Conservation (phyloP, 495 filamentous ascomycete species). For the Cercophora newfieldiana region DNA sequence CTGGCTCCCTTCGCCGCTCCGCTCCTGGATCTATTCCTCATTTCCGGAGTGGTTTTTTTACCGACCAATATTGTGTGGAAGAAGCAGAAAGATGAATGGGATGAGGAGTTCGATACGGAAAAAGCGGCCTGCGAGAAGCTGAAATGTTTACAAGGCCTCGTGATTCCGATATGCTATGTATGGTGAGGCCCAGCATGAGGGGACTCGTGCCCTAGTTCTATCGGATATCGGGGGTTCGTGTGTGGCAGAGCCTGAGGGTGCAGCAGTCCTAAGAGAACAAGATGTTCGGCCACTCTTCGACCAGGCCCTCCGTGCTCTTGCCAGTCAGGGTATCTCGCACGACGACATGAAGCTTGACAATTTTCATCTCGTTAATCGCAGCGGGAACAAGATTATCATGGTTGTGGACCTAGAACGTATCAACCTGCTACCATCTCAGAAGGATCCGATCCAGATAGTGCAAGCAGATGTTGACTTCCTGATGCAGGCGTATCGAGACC, state of each 20-base stretch:
- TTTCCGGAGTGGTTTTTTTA: conserved; percentile 17
- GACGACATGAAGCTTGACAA: conserved; percentile 17
- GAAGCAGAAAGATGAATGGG: conserved; percentile 16
- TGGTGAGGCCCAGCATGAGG: conserved; percentile 8
- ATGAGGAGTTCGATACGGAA: conserved; percentile 17
- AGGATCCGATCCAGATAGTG: conserved; percentile 9
- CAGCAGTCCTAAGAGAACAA: conserved; percentile 9
- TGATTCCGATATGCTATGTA: conserved; percentile 19
- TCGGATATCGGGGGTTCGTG: conserved; percentile 16
- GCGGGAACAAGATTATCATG: conserved; percentile 12
- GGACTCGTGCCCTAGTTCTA: conserved; percentile 11
- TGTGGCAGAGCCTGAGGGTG: conserved; percentile 16
- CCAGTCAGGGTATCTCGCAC: conserved; percentile 13
- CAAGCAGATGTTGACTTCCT: conserved; percentile 12
- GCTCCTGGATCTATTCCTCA: neutral
- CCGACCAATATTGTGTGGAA: conserved; percentile 17
- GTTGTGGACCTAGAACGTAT: conserved; percentile 14
- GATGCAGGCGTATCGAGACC: conserved; percentile 16
- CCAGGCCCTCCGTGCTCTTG: conserved; percentile 13
- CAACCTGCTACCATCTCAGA: conserved; percentile 11
- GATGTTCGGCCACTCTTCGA: conserved; percentile 17
- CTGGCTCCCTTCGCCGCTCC: conserved; percentile 15
- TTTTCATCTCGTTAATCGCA: conserved; percentile 12
- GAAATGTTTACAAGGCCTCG: conserved; percentile 13
- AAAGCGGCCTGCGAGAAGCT: conserved; percentile 16